Evolutionary conservation across 2,329 filamentous ascomycete species (phyloP).

Genomic region (Parasarocladium wereldwijsianum): DNA sequence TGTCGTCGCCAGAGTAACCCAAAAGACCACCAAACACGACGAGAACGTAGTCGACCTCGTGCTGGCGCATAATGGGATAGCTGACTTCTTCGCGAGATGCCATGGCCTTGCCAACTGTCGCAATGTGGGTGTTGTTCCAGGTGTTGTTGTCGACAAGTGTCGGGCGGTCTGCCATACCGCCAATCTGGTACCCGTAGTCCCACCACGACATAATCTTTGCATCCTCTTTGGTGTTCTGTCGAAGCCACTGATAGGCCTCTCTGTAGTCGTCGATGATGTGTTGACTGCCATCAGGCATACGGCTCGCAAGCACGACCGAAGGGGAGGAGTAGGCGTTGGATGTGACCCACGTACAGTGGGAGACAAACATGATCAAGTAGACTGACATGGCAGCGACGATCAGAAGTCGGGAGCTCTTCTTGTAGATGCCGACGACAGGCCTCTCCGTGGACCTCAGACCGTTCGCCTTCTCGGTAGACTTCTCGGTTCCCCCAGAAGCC

Average conservation of each 20-base stretch:
- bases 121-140: conserved; percentile 99
- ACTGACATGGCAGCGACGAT: conserved; percentile 57
- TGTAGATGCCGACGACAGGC: conserved; percentile 74
- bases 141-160: conserved; percentile 99
- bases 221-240: conserved; percentile 87
- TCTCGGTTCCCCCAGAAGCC: conserved; percentile 26
- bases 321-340: conserved; percentile 98
- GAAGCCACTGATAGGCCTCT: conserved; percentile 98
- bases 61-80: conserved; percentile 95
- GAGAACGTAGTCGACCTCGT: conserved; percentile 97
- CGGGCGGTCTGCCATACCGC: conserved; percentile 94
- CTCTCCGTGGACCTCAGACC: conserved; percentile 56
- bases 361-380: conserved; percentile 85
- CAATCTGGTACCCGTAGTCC: conserved; percentile 99
- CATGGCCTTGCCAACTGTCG: conserved; percentile 98
- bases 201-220: conserved; percentile 99
- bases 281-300: conserved; percentile 84
- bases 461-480: conserved; percentile 37
- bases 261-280: conserved; percentile 99
- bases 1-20: conserved; percentile 95
- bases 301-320: conserved; percentile 87
- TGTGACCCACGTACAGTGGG: conserved; percentile 98
- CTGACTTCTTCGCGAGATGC: conserved; percentile 93
- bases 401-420: conserved; percentile 61
- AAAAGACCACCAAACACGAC: conserved; percentile 92